These are phyloP conservation scores for Phytophthora tubulina DNA, from an alignment of 352 stramenopile genomes.

Conservation along the genomic window DNA sequence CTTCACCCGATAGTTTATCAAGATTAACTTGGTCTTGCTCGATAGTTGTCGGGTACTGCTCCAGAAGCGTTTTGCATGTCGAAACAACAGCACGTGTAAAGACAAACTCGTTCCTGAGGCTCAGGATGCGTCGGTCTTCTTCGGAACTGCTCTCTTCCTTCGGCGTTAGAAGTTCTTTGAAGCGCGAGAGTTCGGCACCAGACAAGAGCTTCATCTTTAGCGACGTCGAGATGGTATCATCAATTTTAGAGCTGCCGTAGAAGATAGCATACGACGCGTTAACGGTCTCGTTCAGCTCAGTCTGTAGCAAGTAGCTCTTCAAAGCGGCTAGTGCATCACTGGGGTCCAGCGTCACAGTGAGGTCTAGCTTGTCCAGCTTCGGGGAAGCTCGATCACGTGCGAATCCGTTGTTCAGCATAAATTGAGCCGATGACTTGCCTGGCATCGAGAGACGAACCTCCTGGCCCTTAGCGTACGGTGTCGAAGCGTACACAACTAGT, in stretches of 20 bases:
- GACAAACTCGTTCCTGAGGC: constrained; percentile 62
- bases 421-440: constrained; percentile 47
- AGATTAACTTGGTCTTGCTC: constrained; percentile 42
- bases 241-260: constrained; percentile 28
- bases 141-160: constrained; percentile 5
- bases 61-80: constrained; percentile 51
- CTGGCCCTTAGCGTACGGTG: constrained; percentile 39
- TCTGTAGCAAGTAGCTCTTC: constrained; percentile 52
- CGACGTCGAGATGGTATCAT: constrained; percentile 33
- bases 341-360: constrained; percentile 54
- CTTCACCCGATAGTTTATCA: constrained; percentile 10
- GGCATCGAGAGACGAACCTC: constrained; percentile 45
- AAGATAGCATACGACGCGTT: constrained; percentile 55
- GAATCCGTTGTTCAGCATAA: constrained; percentile 65
- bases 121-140: constrained; percentile 39
- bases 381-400: constrained; percentile 26
- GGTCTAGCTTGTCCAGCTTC: constrained; percentile 53
- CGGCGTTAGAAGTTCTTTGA: constrained; percentile 39
- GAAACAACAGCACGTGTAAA: constrained; percentile 54
- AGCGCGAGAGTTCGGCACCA: constrained; percentile 41
- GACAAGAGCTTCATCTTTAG: constrained; percentile 62
- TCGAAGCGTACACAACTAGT: constrained; percentile 48
- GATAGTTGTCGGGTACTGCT: constrained; percentile 48
- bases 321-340: constrained; percentile 46
- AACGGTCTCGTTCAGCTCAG: constrained; percentile 49